Base-by-base conservation (phyloP, 2,329 filamentous ascomycete genomes). In the Daldinia sp. region DNA sequence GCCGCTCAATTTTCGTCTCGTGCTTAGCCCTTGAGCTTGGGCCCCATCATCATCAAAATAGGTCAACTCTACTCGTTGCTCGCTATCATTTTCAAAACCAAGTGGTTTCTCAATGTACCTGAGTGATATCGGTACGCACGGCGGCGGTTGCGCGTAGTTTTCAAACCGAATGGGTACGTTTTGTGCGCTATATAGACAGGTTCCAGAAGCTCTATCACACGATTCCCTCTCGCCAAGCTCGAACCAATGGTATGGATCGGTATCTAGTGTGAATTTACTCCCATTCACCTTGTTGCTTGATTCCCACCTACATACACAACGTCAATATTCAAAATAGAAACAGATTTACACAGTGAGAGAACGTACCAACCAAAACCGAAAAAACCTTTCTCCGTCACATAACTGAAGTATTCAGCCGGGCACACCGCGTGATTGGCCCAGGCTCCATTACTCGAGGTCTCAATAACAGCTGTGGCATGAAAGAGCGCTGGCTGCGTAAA, bases 241-340 rank as follows among this genome's bases (percentile, higher is more conserved):
- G 13, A 59, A 17, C 56, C 56, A 59, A 30, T 59, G 56, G 30
- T 52, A 59, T 8, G 49, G 52, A 48, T 59, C 39, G 15, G 39
- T 37, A 25, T 59, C 56, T 30, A 23, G 49, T 11, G 32, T 17
- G 23, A 11, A 39, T 8, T 25, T 23, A 15, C 13, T 13, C 23
- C 6, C 39, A 15, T 21, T 35, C 15, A 13, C 37, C 10, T 5
- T 41, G 19, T 23, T 41, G 19, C 37, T 41, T 13, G n/a, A 19
- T 41, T 19, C 19, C 37, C 37, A 41, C 37, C 37, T 41, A 13
- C 4, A 19, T 2, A 19, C 37, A 41, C 17, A 13, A 41, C 11
- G 19, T 41, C 37, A 23, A 11, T 21, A 37, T 21, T 41, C 37
- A 23, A 41, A 19, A 11, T 19, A 13, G 37, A 23, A 41, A 41